Conservation (phyloP, 148 eudicot species). For the Vaccinium corymbosum region DNA sequence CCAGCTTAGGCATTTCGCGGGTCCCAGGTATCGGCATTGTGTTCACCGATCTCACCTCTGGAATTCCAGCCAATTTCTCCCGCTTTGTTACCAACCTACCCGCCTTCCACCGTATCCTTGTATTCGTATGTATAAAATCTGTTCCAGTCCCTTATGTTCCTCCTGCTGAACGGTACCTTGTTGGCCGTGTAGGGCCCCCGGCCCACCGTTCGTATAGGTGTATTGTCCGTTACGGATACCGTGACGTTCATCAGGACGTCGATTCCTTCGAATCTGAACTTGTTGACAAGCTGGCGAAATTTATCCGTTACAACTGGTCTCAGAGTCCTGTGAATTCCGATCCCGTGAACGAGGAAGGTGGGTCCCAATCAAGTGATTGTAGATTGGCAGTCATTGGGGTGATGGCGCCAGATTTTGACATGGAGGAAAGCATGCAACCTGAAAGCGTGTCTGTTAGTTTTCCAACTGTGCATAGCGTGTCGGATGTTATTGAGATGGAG, state of each 20-base stretch:
- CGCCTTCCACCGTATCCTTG: conserved; percentile 74
- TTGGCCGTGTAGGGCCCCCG: conserved; percentile 84
- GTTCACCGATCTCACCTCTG: conserved; percentile 81
- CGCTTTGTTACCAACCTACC: conserved; percentile 94
- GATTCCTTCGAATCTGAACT: conserved; percentile 86
- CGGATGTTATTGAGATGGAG: conserved; percentile 52
- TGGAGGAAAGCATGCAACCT: conserved; percentile 48
- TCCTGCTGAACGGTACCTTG: conserved; percentile 67
- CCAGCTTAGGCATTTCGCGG: conserved; percentile 75
- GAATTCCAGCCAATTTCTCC: conserved; percentile 84
- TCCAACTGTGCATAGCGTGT: conserved; percentile 46
- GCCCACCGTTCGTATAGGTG: conserved; percentile 76
- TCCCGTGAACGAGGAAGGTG: conserved; percentile 24
- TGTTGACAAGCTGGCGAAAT: conserved; percentile 49
- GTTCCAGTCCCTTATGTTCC: conserved; percentile 85
- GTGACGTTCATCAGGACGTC: conserved; percentile 87
- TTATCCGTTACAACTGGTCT: conserved; percentile 69
- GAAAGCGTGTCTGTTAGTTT: conserved; percentile 66
- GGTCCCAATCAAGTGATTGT: conserved; percentile 28
- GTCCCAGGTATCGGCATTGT: conserved; percentile 92
- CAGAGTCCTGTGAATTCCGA: conserved; percentile 23
- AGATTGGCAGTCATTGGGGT: conserved; percentile 60
- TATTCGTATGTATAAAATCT: conserved; percentile 80
- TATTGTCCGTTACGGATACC: conserved; percentile 87
- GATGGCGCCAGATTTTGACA: conserved; percentile 43